Conservation (phyloP, 2,329 filamentous ascomycete genomes). For the Stachybotrys echinatus region DNA sequence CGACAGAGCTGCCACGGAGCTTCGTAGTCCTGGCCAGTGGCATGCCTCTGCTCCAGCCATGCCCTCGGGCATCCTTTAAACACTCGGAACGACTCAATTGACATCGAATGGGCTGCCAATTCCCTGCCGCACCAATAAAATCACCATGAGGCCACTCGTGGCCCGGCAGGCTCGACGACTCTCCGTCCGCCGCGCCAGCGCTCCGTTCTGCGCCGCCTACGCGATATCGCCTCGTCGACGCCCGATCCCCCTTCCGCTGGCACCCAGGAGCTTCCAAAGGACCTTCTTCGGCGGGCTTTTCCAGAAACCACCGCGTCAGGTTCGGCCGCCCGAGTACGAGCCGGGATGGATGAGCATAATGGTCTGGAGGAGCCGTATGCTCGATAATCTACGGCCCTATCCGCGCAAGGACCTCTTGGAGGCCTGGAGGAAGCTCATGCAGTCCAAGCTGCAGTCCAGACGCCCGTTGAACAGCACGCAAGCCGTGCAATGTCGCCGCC, state of each 20-base stretch:
- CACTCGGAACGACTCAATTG: neutral
- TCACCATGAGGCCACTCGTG: constrained; percentile 39
- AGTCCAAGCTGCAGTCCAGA: constrained; percentile 42
- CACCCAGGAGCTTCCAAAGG: constrained; percentile 17
- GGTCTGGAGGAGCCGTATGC: constrained; percentile 58
- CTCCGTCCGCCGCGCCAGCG: constrained; percentile 25
- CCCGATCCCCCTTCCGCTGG: constrained; percentile 15
- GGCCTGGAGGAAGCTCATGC: constrained; percentile 62
- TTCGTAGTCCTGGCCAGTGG: no score
- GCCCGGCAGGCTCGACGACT: constrained; percentile 38
- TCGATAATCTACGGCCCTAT: constrained; percentile 61
- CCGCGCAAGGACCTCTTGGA: constrained; percentile 54
- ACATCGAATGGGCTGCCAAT: constrained; percentile 11
- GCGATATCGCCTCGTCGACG: constrained; percentile 21
- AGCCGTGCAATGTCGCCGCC: constrained; percentile 47
- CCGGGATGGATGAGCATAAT: constrained; percentile 69
- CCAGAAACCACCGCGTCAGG: constrained; percentile 50
- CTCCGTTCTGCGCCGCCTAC: constrained; percentile 27
- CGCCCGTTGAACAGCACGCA: constrained; percentile 60
- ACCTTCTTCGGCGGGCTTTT: constrained; percentile 59
- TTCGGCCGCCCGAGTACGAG: constrained; percentile 59
- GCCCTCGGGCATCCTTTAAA: neutral
- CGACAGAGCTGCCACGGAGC: no score
- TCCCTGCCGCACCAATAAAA: constrained; percentile 16
- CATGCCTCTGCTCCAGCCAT: neutral